Evolutionary conservation across 345 rosid genomes (phyloP), one percentile per base, ranked within the genome.

Genomic region (Lumnitzera racemosa): DNA sequence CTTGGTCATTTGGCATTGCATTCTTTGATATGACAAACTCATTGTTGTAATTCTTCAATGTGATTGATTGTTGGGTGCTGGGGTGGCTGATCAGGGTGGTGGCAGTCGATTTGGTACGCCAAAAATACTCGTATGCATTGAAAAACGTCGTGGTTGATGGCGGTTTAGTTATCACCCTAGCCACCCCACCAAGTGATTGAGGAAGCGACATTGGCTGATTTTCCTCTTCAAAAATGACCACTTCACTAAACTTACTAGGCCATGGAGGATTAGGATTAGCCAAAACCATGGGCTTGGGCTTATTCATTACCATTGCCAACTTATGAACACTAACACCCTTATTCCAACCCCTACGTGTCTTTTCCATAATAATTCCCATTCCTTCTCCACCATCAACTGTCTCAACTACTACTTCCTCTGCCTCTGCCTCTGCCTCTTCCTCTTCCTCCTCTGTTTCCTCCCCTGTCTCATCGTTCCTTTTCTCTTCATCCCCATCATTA

Each of bases 101-200:
- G 0, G 14, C 53, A 53, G 72, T 61, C 41, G 78, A 53, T 65
- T 84, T 73, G 53, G 80, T 49, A 72, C 78, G 81, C 89, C 95
- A 82, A 29, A 68, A 72, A 69, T 79, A 88, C 70, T 90, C 96
- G 46, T 78, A 90, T n/a, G 79, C 75, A 69, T 87, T 88, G 58
- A 76, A 70, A n/a, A 84, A 80, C 16, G 78, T 71, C 0, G 81
- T 75, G 12, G 70, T 55, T 0, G 77, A 41, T 1, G 67, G 61
- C 13, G 75, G 59, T 17, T 73, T 61, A 0, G 85, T 70, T 12
- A 79, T 76, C 17, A 74, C 53, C 60, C 78, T 75, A 24, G 75
- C 70, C 57, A 69, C 71, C 61, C 72, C 72, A 15, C 87, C 79
- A 62, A 83, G 70, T 41, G 92, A 81, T 49, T 77, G 85, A 5